Evolutionary conservation across 371 early-diverging fungal species (phyloP).

Genomic region (Neoconidiobolus thromboides): DNA sequence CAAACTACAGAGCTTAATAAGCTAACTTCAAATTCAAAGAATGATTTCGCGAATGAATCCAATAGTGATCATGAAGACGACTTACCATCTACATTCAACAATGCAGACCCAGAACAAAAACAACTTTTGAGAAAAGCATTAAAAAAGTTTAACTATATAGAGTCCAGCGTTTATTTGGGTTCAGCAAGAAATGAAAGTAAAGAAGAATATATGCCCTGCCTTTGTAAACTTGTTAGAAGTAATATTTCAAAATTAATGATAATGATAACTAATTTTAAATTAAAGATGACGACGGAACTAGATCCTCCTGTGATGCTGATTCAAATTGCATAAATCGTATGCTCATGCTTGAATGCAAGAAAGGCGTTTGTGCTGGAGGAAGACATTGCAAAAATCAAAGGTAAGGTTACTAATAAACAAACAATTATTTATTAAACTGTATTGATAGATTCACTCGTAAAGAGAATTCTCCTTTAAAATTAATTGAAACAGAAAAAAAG

Average conservation of each 20-base stretch:
- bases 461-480: conserved; percentile 67
- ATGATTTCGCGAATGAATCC: no score
- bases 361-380: conserved; percentile 74
- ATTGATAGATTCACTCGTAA: conserved; percentile 51
- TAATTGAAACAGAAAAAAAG: conserved; percentile 72
- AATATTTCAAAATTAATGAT: conserved; percentile 26
- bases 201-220: conserved; percentile 60
- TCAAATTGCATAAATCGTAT: conserved; percentile 77
- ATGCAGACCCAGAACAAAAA: not conserved
- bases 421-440: conserved; percentile 1
- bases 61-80: no score
- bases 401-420: conserved; percentile 13
- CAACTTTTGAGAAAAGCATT: conserved; percentile 21
- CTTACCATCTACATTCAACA: not conserved
- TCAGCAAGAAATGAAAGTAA: conserved; percentile 38
- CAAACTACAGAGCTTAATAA: no score
- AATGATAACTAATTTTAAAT: not conserved
- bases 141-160: conserved; percentile 33
- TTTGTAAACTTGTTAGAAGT: conserved; percentile 57
- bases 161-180: conserved; percentile 42
- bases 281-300: not conserved
- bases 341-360: conserved; percentile 81
- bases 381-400: conserved; percentile 70
- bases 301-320: conserved; percentile 8
- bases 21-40: no score